These are phyloP conservation scores for Fusarium pseudonygamai DNA, from an alignment of 2,329 filamentous ascomycete species.

Conservation along the genomic window DNA sequence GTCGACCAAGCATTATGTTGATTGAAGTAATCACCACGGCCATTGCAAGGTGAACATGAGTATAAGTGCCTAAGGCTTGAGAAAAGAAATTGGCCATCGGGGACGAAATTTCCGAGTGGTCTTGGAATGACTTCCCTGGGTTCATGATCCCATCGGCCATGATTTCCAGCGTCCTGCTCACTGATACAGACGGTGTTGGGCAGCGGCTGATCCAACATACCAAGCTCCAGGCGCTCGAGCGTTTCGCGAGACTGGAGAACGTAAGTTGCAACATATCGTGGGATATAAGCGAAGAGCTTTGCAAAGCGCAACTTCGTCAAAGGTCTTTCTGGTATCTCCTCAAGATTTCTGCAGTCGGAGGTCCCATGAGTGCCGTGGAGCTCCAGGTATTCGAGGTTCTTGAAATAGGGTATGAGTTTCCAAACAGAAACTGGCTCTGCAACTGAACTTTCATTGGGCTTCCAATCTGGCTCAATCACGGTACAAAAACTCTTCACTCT, in stretches of 20 bases:
- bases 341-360: rapidly evolving
- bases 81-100: neutral
- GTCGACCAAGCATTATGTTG: slow-evolving; percentile 21
- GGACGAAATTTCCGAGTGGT: slow-evolving; percentile 7
- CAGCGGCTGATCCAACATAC: slow-evolving; percentile 16
- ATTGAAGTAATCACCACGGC: slow-evolving; percentile 4
- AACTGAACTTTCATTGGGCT: rapidly evolving
- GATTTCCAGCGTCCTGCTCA: neutral
- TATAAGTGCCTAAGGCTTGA: neutral
- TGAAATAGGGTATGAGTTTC: slow-evolving; percentile 21
- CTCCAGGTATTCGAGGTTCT: slow-evolving; percentile 19
- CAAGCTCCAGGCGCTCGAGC: slow-evolving; percentile 25
- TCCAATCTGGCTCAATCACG: neutral
- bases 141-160: neutral
- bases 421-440: neutral
- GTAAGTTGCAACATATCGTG: neutral
- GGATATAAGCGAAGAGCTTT: slow-evolving; percentile 27
- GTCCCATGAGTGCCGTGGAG: neutral
- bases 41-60: neutral
- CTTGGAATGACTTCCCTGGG: neutral
- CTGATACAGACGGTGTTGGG: rapidly evolving
- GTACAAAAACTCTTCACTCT: slow-evolving; percentile 23
- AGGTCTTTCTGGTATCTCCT: neutral
- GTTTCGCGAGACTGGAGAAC: neutral
- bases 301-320: slow-evolving; percentile 4